Evolutionary conservation across 2,329 filamentous ascomycete genomes (phyloP), one percentile per base, ranked within the genome.

Genomic region (Akanthomyces muscarius): DNA sequence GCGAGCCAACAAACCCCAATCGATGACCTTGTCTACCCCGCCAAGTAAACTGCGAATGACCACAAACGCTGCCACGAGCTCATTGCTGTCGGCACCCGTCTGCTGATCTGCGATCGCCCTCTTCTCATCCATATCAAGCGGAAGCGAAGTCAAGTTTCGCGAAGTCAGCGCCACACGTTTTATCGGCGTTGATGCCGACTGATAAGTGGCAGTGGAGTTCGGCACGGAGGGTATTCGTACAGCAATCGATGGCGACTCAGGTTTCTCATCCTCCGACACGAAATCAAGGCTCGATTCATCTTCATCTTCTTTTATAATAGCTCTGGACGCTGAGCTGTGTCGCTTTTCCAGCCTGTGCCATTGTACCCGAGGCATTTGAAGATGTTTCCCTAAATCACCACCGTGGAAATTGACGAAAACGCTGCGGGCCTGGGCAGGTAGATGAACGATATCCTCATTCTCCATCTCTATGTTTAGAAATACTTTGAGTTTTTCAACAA

Each of bases 1-100:
- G 25, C 78, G 78, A 67, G 83, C 72, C 63, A 88, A 74, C 47
- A 88, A 68, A 11, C 85, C 85, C 81, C 86, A 88, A 67, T 89
- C 86, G 25, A 87, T 77, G 1, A 78, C 75, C 67, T 83, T 80
- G 65, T 86, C 83, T 13, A 86, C 77, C 7, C 87, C 87, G 11
- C 87, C 87, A 7, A 87, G 74, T 10, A 89, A 73, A 8, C 82
- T 82, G 21, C 82, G 80, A 44, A 88, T 76, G 16, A 83, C 81
- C 57, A 88, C 75, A 63, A 88, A 84, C 3, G 84, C 82, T 21
- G 84, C 81, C 58, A 88, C 75, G 33, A 86, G 74, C 25, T 71
- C 72, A 30, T 71, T 68, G 14, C 66, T 62, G 36, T 71, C 67
- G 33, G 65, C 66, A 16, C 65, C 63, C 28, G 30, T 18, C 21